These are phyloP conservation scores for Hypoxylon lenormandii DNA, from an alignment of 495 filamentous ascomycete species.

Conservation along the genomic window DNA sequence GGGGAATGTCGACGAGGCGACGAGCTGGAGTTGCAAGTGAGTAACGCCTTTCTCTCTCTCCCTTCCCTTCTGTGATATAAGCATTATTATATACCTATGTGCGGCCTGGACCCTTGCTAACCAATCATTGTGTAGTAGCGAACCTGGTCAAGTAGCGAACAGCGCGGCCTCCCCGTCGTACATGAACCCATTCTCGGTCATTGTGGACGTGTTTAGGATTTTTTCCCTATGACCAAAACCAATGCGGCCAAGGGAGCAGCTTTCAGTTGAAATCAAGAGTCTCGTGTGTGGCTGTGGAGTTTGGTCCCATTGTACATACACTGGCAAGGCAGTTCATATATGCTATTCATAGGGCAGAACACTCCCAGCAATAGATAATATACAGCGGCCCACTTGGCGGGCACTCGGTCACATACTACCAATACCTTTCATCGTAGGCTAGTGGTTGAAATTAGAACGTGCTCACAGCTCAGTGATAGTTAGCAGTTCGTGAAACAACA, in stretches of 20 bases:
- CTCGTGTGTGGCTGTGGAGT: too few species aligned
- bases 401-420: too few species aligned
- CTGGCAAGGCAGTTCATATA: neutral
- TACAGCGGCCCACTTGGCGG: too few species aligned
- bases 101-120: constrained; percentile 3
- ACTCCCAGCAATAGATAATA: too few species aligned
- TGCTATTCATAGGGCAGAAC: neutral
- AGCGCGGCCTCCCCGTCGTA: constrained; percentile 18
- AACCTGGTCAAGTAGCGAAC: neutral
- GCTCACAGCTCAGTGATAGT: too few species aligned
- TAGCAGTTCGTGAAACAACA: too few species aligned
- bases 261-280: neutral
- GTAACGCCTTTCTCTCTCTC: constrained; percentile 8
- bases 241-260: too few species aligned
- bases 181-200: constrained; percentile 40
- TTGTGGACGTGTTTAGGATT: constrained; percentile 25
- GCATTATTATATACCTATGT: too few species aligned
- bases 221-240: constrained; percentile 10
- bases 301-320: constrained; percentile 9
- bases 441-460: too few species aligned
- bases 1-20: constrained; percentile 40
- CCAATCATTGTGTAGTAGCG: neutral
- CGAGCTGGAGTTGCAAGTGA: constrained; percentile 50
- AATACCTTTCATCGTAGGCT: too few species aligned
- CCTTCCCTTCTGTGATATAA: neutral